Evolutionary conservation across 257 asterid genomes (phyloP).

Genomic region (Echium plantagineum): DNA sequence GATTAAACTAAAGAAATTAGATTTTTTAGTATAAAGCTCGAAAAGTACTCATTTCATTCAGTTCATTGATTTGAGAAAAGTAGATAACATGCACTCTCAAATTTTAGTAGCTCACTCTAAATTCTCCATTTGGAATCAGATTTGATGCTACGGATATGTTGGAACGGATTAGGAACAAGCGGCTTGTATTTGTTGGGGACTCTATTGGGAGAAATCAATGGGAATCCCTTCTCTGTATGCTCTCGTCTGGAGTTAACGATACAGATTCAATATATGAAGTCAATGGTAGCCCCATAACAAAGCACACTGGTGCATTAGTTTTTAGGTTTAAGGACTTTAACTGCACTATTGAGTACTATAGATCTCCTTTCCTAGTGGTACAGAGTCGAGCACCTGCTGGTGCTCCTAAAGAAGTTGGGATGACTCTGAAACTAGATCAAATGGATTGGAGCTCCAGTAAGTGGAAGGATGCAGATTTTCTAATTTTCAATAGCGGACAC

Average conservation of each 20-base stretch:
- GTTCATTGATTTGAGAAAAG: no score
- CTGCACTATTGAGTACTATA: not conserved
- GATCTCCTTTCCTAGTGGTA: not conserved
- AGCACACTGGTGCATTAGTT: not conserved
- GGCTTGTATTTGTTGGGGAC: not conserved
- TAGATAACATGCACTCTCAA: no score
- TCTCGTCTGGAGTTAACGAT: not conserved
- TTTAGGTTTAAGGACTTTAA: not conserved
- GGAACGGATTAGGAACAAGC: not conserved
- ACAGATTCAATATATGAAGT: not conserved
- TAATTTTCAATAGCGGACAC: not conserved
- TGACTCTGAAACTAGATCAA: not conserved
- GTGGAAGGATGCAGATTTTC: not conserved
- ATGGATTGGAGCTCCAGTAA: not conserved
- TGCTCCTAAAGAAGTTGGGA: not conserved
- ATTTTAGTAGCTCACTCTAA: no score
- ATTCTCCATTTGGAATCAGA: not conserved
- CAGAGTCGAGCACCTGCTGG: not conserved
- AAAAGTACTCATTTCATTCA: no score
- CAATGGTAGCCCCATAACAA: not conserved
- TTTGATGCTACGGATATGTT: not conserved
- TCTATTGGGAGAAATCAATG: not conserved
- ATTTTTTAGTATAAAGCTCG: no score
- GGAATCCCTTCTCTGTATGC: not conserved
- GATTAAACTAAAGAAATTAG: no score